Evolutionary conservation across 495 filamentous ascomycete species (phyloP), one percentile per base, ranked within the genome.

Genomic region (Pyrenula massariospora): DNA sequence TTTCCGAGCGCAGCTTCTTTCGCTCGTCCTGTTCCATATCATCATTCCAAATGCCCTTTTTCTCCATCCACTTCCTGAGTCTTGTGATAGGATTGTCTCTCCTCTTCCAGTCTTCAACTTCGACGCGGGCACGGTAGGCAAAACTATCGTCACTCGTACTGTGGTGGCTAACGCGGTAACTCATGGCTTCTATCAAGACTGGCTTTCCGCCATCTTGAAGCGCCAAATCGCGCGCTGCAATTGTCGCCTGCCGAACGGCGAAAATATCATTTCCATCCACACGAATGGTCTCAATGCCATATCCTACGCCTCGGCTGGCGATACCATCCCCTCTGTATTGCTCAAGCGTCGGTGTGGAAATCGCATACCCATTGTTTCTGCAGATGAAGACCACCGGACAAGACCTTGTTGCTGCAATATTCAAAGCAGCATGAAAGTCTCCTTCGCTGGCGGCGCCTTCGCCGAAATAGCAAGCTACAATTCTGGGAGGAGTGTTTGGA

Each of bases 281-380:
- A 22, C 93, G 82, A 56, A 97, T 88, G 1, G 94, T 97, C 62
- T 96, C 91, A 62, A 99, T 96, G 2, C 93, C 93, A 67, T 99
- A 99, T 0, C 93, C 93, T 10, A 94, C 76, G n/a, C 91, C 93
- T 51, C 93, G 81, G 54, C 88, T 93, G 12, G 94, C 93, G 60
- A 99, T 97, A 2, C 93, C 93, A 64, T 99, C 93, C 10, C 93
- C 93, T 1, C 91, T 86, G 67, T 99, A 99, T 64, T 99, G 93
- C 60, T 99, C 93, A 0, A 96, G 72, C 0, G 91, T 96, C 1
- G 93, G 91, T 0, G 93, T 99, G 0, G 85, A 89, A 56, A 99
- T 99, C 15, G 93, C 93, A 64, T 87, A 99, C 0, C 93, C 93
- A 62, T 99, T 99, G 70, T 99, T 99, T 50, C 94, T 84, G 73